A percentile compares a stretch with the other conserved stretches of the same genome.
Evolutionary conservation across 2,329 filamentous ascomycete species (phyloP).

Genomic region (Fusarium dlaminii): DNA sequence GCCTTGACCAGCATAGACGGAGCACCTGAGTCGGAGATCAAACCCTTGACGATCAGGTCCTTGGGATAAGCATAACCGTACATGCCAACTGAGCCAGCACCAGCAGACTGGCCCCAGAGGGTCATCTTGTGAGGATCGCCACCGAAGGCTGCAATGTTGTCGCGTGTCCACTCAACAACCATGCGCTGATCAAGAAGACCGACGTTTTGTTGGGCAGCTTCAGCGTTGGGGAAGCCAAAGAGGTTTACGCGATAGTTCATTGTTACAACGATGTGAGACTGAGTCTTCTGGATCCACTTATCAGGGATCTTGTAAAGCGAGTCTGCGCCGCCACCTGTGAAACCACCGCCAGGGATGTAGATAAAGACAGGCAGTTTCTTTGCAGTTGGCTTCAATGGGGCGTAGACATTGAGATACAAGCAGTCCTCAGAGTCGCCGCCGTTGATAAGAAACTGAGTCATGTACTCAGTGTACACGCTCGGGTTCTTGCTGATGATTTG

Average conservation of each 20-base stretch:
- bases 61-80: conserved; percentile 12
- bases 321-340: conserved; percentile 1
- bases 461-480: conserved; percentile 3
- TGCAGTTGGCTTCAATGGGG: neutral
- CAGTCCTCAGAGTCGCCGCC: conserved; percentile 8
- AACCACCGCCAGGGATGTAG: conserved; percentile 10
- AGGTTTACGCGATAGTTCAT: conserved; percentile 20
- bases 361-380: conserved; percentile 5
- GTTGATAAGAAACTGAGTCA: conserved; percentile 10
- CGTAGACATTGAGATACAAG: conserved; percentile 13
- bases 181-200: conserved; percentile 12
- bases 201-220: conserved; percentile 2
- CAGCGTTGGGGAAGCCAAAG: conserved; percentile 10
- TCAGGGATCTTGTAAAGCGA: conserved; percentile 11
- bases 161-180: conserved; percentile 13
- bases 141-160: neutral
- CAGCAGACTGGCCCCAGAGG: conserved; percentile 13
- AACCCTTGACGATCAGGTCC: neutral
- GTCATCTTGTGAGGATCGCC: neutral
- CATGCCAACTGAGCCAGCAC: conserved; percentile 15
- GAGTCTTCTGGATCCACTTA: conserved; percentile 11
- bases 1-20: neutral
- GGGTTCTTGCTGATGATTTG: conserved; percentile 3
- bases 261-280: conserved; percentile 7
- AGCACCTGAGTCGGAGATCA: conserved; percentile 5